A percentile compares a stretch with the other conserved stretches of the same genome.
phyloP scores from a whole-genome alignment of 345 rosid species.

The Euphorbia pulcherrima region DNA sequence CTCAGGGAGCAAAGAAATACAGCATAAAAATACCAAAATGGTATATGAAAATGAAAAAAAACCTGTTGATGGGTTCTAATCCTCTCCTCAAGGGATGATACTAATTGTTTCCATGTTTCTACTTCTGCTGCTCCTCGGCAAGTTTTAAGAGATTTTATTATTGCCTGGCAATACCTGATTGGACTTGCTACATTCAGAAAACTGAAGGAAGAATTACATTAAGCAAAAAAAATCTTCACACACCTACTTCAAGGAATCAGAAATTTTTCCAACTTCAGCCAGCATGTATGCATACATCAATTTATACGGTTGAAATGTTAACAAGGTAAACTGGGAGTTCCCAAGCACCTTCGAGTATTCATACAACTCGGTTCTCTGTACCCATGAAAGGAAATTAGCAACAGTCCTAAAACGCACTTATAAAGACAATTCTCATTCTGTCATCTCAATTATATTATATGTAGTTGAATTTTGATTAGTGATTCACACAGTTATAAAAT shows the following conservation, averaged over 20 bases:
- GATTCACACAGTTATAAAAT: not conserved
- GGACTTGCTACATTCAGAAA: conserved; percentile 27
- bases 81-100: conserved; percentile 66
- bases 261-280: conserved; percentile 89
- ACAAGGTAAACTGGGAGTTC: conserved; percentile 83
- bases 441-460: too few species aligned
- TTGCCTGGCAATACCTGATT: conserved; percentile 73
- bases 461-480: not conserved
- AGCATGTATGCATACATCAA: conserved; percentile 95
- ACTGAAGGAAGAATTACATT: conserved; percentile 16
- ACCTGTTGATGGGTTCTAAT: conserved; percentile 74
- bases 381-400: conserved; percentile 25
- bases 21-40: not conserved
- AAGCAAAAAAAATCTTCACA: conserved; percentile 8
- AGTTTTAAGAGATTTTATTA: conserved; percentile 58
- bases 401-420: not conserved
- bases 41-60: conserved; percentile 3
- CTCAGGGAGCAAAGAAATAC: not conserved
- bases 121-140: conserved; percentile 65
- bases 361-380: conserved; percentile 94
- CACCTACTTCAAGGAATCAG: conserved; percentile 85
- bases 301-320: conserved; percentile 93
- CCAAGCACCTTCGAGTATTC: conserved; percentile 95
- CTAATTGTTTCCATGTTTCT: conserved; percentile 61
- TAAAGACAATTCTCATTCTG: not conserved